Conservation (phyloP, 2,329 filamentous ascomycete genomes). For the Alternaria arborescens region DNA sequence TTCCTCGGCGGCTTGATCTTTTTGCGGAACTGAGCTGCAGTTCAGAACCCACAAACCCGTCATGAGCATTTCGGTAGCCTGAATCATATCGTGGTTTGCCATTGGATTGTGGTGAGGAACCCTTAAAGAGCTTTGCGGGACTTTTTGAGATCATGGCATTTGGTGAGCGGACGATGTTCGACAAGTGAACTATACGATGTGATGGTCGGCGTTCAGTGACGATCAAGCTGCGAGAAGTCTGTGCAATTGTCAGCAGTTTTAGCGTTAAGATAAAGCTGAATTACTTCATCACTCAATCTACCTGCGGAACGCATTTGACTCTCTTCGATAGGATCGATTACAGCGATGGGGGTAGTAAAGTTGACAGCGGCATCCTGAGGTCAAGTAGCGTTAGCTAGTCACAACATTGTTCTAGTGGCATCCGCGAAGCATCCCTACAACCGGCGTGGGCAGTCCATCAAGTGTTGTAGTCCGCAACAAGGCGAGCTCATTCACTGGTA, state of each 20-base stretch:
- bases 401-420: not conserved
- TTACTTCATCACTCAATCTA: not conserved
- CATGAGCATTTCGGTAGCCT: conserved; percentile 7
- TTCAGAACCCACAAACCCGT: conserved; percentile 26
- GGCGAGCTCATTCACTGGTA: conserved; percentile 39
- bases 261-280: not conserved
- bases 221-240: not conserved
- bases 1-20: not conserved
- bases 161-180: not conserved
- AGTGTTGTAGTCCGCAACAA: conserved; percentile 39
- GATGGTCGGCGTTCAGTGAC: not conserved
- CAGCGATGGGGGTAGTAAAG: conserved; percentile 15
- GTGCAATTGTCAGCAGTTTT: not conserved
- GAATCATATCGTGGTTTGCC: not conserved
- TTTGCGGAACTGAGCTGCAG: conserved; percentile 1
- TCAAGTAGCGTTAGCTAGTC: conserved; percentile 16
- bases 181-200: not conserved
- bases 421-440: conserved; percentile 29
- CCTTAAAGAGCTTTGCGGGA: not conserved
- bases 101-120: not conserved
- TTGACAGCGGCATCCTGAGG: conserved; percentile 23
- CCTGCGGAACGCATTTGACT: conserved; percentile 13
- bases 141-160: not conserved
- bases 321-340: conserved; percentile 41
- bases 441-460: conserved; percentile 35